Evolutionary conservation across 2,329 filamentous ascomycete species (phyloP), one percentile per base, ranked within the genome.

Genomic region (Botryotinia narcissicola): DNA sequence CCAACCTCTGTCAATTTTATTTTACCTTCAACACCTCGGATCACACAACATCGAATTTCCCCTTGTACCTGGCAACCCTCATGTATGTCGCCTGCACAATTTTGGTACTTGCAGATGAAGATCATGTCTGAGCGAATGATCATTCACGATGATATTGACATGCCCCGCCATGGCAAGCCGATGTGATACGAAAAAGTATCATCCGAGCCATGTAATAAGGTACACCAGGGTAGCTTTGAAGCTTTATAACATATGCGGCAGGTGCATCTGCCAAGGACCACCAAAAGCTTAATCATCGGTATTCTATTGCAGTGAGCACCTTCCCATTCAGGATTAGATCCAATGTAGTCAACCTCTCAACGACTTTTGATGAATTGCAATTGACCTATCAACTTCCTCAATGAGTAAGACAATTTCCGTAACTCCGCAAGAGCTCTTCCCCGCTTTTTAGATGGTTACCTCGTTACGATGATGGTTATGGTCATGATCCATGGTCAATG

Each of bases 231-330:
- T 63, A 44, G 25, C 60, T 63, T 44, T 42, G 8, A 29, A 40
- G 42, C 69, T 63, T 63, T 29, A 44, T 29, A 32, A 42, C 37
- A 63, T n/a, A 63, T 63, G 25, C 25, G 61, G 61, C 61, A 63
- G 61, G 61, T 63, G 37, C 25, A 63, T 63, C n/a, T 42, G 61
- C 37, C 61, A 63, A 42, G 60, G 29, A 42, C 25, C 35, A 63
- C 37, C 37, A 29, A 63, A 63, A 44, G 61, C 61, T 63, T 63
- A 40, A 63, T 29, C 16, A 63, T n/a, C 61, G 61, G 61, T 12
- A 42, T 14, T 9, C 4, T 1, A 63, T 20, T n/a, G 14, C 16
- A 22, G 5, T 63, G 7, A 20, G 40, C 61, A 63, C 61, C 61
- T 63, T 63, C 61, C 61, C 18, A 63, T 63, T 44, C 2, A 16